Evolutionary conservation across 768 basidiomycete genomes (phyloP).

Genomic region (Leccinum variicolor): DNA sequence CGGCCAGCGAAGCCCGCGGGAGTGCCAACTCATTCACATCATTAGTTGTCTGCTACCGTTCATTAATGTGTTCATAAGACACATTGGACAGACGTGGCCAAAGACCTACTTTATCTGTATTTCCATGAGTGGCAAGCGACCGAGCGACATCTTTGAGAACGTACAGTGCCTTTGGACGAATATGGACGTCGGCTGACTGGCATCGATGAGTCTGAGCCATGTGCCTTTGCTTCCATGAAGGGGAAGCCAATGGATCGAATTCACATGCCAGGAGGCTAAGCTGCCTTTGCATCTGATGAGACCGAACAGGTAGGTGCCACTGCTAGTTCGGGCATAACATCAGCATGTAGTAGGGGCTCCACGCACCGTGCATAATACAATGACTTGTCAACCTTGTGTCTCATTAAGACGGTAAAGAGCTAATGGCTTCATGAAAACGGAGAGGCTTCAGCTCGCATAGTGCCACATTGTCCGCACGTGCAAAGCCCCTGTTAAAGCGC

Average conservation of each 20-base stretch:
- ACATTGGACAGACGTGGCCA: neutral
- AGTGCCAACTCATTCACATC: conserved; percentile 4
- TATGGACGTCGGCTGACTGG: neutral
- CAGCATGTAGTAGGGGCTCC: neutral
- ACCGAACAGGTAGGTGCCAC: neutral
- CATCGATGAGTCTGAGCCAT: neutral
- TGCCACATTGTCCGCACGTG: neutral
- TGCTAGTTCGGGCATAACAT: neutral
- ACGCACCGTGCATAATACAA: neutral
- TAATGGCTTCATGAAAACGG: neutral
- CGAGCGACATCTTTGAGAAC: neutral
- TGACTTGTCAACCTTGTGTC: neutral
- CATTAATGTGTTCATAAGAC: conserved; percentile 1
- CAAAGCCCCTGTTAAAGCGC: neutral
- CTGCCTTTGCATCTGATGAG: neutral
- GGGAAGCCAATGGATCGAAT: conserved; percentile 10
- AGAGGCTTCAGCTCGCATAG: neutral
- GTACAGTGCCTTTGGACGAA: neutral
- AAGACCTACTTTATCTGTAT: neutral
- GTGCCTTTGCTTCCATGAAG: neutral
- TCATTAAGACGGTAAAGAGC: conserved; percentile 11
- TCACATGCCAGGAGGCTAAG: conserved; percentile 8
- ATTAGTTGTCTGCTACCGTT: conserved; percentile 1
- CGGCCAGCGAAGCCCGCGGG: conserved; percentile 19
- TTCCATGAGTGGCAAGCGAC: neutral